Evolutionary conservation across 2,329 filamentous ascomycete genomes (phyloP).

Genomic region (Penicillium sp.): DNA sequence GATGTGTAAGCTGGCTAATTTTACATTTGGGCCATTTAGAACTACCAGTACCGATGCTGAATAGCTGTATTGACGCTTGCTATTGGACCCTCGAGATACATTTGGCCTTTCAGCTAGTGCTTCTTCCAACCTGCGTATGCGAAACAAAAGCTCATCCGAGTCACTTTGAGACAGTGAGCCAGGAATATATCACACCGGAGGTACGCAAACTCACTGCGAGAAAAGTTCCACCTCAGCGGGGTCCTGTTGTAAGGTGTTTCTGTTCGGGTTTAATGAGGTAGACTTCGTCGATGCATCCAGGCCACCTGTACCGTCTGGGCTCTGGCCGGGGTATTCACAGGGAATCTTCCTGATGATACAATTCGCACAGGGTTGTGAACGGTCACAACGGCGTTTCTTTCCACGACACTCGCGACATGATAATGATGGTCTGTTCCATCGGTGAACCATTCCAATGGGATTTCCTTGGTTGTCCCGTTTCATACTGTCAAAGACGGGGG

Average conservation of each 20-base stretch:
- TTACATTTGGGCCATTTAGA: not conserved
- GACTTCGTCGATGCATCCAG: not conserved
- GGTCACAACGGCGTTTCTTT: slow-evolving; percentile 31
- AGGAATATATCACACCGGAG: not conserved
- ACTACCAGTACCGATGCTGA: not conserved
- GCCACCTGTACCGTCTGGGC: not conserved
- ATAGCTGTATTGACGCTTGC: not conserved
- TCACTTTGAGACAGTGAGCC: slow-evolving; percentile 10
- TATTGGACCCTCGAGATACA: not conserved
- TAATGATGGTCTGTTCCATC: slow-evolving; percentile 20
- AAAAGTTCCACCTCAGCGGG: not conserved
- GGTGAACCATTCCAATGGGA: slow-evolving; percentile 41
- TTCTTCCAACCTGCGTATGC: slow-evolving; percentile 20
- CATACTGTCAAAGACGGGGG: slow-evolving; percentile 6
- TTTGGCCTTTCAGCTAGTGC: slow-evolving; percentile 5
- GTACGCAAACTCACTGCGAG: slow-evolving; percentile 6
- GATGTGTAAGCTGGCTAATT: not conserved
- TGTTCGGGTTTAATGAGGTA: not conserved
- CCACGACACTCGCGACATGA: slow-evolving; percentile 27
- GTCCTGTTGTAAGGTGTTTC: not conserved
- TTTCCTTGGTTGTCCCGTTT: slow-evolving; percentile 16
- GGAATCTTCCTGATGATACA: slow-evolving; percentile 23
- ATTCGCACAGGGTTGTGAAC: slow-evolving; percentile 28
- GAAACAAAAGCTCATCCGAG: slow-evolving; percentile 17
- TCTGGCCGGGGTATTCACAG: slow-evolving; percentile 24